These are phyloP conservation scores for Chaetomiaceae sp. DNA, from an alignment of 2,329 filamentous ascomycete genomes.

Conservation along the genomic window DNA sequence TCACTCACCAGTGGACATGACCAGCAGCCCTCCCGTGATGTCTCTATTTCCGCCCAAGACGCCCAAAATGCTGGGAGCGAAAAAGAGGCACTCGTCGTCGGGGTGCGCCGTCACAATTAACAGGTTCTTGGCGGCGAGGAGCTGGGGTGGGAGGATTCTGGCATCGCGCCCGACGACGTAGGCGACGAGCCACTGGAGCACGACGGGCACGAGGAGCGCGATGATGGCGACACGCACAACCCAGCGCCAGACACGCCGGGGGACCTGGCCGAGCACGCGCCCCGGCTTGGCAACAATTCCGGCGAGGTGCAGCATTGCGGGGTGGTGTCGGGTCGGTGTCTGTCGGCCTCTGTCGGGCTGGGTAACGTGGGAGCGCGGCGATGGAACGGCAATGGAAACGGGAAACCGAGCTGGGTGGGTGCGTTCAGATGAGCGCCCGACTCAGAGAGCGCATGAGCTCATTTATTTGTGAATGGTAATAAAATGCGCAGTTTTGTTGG, in stretches of 20 bases:
- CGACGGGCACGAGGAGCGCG: slow-evolving; percentile 25
- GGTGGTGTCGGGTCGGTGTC: no score
- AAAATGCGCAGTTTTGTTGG: no score
- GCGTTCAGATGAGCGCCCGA: no score
- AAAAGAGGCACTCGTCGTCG: slow-evolving; percentile 38
- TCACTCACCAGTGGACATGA: slow-evolving; percentile 32
- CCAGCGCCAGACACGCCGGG: slow-evolving; percentile 23
- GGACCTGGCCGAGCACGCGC: slow-evolving; percentile 16
- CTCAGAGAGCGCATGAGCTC: no score
- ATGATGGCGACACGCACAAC: slow-evolving; percentile 16
- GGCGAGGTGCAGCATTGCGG: slow-evolving; percentile 4
- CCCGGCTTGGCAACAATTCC: slow-evolving; percentile 10
- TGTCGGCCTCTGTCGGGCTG: no score
- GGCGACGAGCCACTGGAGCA: slow-evolving; percentile 34
- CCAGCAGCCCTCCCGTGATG: slow-evolving; percentile 27
- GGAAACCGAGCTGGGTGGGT: no score
- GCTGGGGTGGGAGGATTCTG: slow-evolving; percentile 33
- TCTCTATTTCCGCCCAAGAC: slow-evolving; percentile 29
- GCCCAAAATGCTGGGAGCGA: slow-evolving; percentile 31
- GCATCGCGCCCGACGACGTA: slow-evolving; percentile 35
- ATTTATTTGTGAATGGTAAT: no score
- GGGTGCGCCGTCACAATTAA: slow-evolving; percentile 37
- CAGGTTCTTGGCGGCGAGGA: slow-evolving; percentile 33
- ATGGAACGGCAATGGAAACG: no score
- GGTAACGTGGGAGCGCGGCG: no score